Evolutionary conservation across 176 grass and related monocot species (phyloP).

Genomic region (Bonia amplexicaulis): DNA sequence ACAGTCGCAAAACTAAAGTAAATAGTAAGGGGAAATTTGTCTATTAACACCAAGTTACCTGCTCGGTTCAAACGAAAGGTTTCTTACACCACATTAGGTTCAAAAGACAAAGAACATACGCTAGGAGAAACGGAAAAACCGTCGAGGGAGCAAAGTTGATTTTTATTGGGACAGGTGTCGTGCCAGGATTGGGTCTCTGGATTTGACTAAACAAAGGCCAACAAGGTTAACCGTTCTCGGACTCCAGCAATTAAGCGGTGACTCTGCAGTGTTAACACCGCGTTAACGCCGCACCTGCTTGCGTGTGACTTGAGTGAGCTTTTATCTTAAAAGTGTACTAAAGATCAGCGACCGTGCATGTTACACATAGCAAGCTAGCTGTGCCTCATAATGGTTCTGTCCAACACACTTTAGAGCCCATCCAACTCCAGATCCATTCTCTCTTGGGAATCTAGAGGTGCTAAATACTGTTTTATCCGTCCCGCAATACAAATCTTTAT

Average conservation of each 20-base stretch:
- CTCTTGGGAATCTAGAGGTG: background rate
- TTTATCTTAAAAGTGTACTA: background rate
- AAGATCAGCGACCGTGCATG: conserved; percentile 1
- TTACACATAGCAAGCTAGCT: background rate
- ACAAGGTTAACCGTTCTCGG: background rate
- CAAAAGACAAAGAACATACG: too few relatives aligned
- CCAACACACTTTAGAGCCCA: background rate
- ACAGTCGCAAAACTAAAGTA: background rate
- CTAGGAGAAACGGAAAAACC: too few relatives aligned
- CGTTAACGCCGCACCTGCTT: background rate
- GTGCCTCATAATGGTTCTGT: conserved; percentile 29
- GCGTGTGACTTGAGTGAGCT: background rate
- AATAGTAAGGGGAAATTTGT: background rate
- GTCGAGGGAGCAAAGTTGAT: background rate
- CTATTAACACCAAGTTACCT: background rate
- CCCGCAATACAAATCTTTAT: too few relatives aligned
- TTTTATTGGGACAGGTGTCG: background rate
- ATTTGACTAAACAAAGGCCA: background rate
- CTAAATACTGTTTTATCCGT: background rate
- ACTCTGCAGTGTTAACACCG: background rate
- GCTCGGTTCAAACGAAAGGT: background rate
- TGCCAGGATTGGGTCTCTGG: background rate
- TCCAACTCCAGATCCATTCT: background rate
- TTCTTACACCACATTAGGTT: background rate
- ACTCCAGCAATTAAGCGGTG: background rate